Evolutionary conservation across 1,284 basidiomycete genomes (phyloP).

Genomic region (Cryptococcus deneoformans): DNA sequence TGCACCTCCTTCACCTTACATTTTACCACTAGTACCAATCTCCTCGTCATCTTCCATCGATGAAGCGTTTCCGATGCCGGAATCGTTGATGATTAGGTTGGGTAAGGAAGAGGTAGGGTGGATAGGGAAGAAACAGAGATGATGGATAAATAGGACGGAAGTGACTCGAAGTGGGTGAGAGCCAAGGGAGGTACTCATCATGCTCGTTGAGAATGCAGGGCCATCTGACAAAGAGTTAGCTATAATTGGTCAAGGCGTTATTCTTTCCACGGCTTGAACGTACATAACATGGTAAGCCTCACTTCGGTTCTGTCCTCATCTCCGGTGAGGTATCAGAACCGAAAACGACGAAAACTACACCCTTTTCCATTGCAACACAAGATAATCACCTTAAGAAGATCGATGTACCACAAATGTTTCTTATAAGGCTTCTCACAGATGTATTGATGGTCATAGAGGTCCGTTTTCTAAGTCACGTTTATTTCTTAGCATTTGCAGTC

Average conservation of each 20-base stretch:
- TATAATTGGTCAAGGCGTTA: not conserved
- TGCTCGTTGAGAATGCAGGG: slow-evolving; percentile 1
- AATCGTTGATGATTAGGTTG: slow-evolving; percentile 10
- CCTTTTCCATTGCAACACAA: not conserved
- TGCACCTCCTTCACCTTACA: slow-evolving; percentile 4
- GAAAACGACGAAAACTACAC: not conserved
- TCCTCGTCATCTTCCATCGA: slow-evolving; percentile 3
- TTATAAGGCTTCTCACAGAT: not conserved
- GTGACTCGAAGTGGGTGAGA: not conserved
- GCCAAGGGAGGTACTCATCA: slow-evolving; percentile 8
- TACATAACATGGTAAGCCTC: not conserved
- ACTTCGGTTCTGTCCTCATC: not conserved
- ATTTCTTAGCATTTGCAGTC: not conserved
- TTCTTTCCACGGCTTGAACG: not conserved
- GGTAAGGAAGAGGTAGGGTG: not conserved
- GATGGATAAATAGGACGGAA: slow-evolving; percentile 3
- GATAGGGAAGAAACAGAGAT: slow-evolving; percentile 4
- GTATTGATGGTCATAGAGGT: slow-evolving; percentile 1
- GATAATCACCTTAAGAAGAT: not conserved
- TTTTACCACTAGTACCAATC: slow-evolving; percentile 10
- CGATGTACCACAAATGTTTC: slow-evolving; percentile 1
- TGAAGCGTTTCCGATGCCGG: slow-evolving; percentile 5
- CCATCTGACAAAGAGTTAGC: not conserved
- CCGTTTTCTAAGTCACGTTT: not conserved
- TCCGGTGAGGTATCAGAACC: slow-evolving; percentile 1